Percentiles rank a stretch among this genome's conserved stretches.
phyloP scores from a whole-genome alignment of 1,284 basidiomycete species.

The Trametes sp. region DNA sequence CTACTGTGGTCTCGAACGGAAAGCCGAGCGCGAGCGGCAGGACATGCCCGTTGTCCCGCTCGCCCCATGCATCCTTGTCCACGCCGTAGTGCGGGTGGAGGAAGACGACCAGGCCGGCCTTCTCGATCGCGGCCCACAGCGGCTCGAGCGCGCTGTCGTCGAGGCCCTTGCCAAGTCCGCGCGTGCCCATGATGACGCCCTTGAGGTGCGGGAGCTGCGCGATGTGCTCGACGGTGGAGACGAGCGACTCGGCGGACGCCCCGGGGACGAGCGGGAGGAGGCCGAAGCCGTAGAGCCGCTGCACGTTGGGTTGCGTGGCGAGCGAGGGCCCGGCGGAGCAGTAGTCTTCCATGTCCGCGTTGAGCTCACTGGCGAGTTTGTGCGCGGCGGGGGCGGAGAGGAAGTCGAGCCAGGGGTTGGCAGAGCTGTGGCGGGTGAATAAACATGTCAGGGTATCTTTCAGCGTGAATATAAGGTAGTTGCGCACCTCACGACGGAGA shows the following conservation, averaged over 20 bases:
- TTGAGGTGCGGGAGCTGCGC: slow-evolving; percentile 70
- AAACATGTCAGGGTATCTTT: not conserved
- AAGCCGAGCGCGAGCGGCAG: slow-evolving; percentile 87
- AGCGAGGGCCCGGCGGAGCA: slow-evolving; percentile 70
- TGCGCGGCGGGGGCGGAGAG: slow-evolving; percentile 73
- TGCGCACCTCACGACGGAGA: slow-evolving; percentile 70
- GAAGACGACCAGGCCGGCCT: slow-evolving; percentile 75
- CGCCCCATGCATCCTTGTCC: slow-evolving; percentile 71
- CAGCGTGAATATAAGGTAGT: not conserved
- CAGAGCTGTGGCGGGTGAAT: slow-evolving; percentile 54
- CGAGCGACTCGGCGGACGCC: slow-evolving; percentile 59
- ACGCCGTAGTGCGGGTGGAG: slow-evolving; percentile 87
- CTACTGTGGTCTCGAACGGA: slow-evolving; percentile 88
- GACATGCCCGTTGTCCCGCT: slow-evolving; percentile 83
- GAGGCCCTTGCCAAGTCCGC: slow-evolving; percentile 79
- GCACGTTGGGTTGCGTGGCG: slow-evolving; percentile 46
- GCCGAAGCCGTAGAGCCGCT: slow-evolving; percentile 84
- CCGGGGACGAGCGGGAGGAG: slow-evolving; percentile 81
- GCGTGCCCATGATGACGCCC: slow-evolving; percentile 84
- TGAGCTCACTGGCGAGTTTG: slow-evolving; percentile 70
- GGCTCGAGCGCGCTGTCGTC: slow-evolving; percentile 82
- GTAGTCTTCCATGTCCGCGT: slow-evolving; percentile 79
- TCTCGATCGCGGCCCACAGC: slow-evolving; percentile 77
- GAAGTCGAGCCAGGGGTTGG: slow-evolving; percentile 92
- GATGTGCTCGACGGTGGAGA: slow-evolving; percentile 72